phyloP scores from a whole-genome alignment of 805 yeast genomes.

The Grigorovia yakushimaensis region DNA sequence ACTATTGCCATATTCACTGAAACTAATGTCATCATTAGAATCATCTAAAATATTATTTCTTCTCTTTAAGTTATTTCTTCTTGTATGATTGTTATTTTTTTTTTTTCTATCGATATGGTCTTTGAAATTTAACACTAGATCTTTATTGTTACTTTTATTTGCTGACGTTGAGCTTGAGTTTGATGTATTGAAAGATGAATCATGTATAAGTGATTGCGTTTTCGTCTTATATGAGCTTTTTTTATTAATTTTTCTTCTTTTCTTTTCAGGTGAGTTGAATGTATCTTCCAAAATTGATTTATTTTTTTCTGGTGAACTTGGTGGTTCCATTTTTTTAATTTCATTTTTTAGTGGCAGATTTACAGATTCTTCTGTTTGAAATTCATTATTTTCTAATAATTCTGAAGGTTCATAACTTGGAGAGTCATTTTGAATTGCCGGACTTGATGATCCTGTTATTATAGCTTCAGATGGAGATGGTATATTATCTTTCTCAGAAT shows the following conservation, averaged over 20 bases:
- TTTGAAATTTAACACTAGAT: slow-evolving; percentile 15
- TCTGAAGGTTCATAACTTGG: neutral
- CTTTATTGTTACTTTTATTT: slow-evolving; percentile 5
- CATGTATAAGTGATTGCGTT: neutral
- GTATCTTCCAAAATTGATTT: neutral
- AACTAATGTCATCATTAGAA: slow-evolving; percentile 25
- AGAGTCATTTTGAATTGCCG: neutral
- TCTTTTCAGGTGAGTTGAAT: slow-evolving; percentile 5
- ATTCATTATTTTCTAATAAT: neutral
- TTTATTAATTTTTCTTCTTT: slow-evolving; percentile 9
- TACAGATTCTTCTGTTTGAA: neutral
- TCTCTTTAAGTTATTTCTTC: slow-evolving; percentile 8
- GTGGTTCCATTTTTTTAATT: neutral
- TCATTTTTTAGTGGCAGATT: neutral
- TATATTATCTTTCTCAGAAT: neutral
- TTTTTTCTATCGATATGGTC: slow-evolving; percentile 16
- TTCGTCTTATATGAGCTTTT: slow-evolving; percentile 3
- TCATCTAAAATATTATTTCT: slow-evolving; percentile 25
- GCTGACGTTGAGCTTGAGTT: neutral
- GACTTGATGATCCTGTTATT: neutral
- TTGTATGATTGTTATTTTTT: neutral
- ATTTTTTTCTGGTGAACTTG: neutral
- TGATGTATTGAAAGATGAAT: neutral
- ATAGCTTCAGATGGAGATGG: neutral
- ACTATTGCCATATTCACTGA: slow-evolving; percentile 23